Evolutionary conservation across 495 filamentous ascomycete species (phyloP).

Genomic region (Annulohypoxylon bovei): DNA sequence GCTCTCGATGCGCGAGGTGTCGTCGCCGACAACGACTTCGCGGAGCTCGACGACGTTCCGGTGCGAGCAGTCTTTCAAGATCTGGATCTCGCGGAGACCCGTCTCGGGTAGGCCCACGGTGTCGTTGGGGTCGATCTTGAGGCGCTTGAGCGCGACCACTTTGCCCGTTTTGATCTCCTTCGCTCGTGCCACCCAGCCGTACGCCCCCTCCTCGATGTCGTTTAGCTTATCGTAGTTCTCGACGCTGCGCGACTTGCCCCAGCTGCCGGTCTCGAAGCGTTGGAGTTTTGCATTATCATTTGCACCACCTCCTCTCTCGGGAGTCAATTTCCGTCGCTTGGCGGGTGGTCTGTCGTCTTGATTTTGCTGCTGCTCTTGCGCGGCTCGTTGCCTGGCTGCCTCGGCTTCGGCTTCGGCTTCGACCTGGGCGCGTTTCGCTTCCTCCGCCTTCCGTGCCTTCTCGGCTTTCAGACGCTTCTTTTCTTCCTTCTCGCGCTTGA

Average conservation of each 20-base stretch:
- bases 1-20: conserved; percentile 71
- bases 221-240: conserved; percentile 93
- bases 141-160: conserved; percentile 90
- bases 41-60: conserved; percentile 67
- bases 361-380: conserved; percentile 46
- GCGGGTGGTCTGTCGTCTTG: conserved; percentile 58
- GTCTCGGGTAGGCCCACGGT: conserved; percentile 90
- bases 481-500: conserved; percentile 87
- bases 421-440: conserved; percentile 50
- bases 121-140: conserved; percentile 87
- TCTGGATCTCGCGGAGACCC: conserved; percentile 83
- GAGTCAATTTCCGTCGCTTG: conserved; percentile 65
- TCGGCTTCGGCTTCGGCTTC: conserved; percentile 42
- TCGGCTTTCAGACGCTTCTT: conserved; percentile 88
- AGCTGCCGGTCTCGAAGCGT: conserved; percentile 73
- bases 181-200: conserved; percentile 92
- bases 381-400: conserved; percentile 57
- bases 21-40: conserved; percentile 87
- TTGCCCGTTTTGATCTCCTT: conserved; percentile 81
- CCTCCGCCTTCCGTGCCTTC: conserved; percentile 78
- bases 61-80: conserved; percentile 62
- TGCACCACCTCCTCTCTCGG: conserved; percentile 44
- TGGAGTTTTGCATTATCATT: conserved; percentile 61
- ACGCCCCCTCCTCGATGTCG: conserved; percentile 96
- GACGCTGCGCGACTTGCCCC: conserved; percentile 81